phyloP scores from a whole-genome alignment of 495 filamentous ascomycete species.

The Penicillium psychrofluorescens region DNA sequence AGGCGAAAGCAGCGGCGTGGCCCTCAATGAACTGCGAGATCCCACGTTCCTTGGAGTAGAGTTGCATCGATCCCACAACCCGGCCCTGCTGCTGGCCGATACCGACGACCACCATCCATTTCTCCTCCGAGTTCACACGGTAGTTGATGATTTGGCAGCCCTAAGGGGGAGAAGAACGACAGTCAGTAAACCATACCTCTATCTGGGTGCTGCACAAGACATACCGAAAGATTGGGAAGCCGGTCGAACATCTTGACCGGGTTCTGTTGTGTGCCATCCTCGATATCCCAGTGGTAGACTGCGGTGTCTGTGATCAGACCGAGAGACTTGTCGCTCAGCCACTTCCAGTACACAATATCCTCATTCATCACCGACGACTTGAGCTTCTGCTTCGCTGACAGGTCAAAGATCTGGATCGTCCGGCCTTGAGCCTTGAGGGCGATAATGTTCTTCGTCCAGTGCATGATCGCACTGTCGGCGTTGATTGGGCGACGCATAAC shows the following conservation, averaged over 20 bases:
- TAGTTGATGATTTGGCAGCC: slow-evolving; percentile 99
- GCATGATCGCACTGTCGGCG: slow-evolving; percentile 99
- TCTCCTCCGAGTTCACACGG: slow-evolving; percentile 87
- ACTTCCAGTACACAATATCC: slow-evolving; percentile 98
- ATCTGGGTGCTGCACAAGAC: slow-evolving; percentile 17
- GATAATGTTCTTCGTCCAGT: slow-evolving; percentile 93
- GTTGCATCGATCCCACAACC: slow-evolving; percentile 91
- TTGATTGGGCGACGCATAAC: slow-evolving; percentile 92
- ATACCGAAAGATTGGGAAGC: slow-evolving; percentile 77
- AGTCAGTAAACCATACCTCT: slow-evolving; percentile 8
- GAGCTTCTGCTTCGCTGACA: slow-evolving; percentile 81
- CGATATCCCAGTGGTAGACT: slow-evolving; percentile 97
- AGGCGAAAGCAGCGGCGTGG: slow-evolving; percentile 92
- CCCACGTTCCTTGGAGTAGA: slow-evolving; percentile 90
- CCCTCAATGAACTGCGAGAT: slow-evolving; percentile 98
- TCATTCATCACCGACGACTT: slow-evolving; percentile 94
- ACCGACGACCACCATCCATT: slow-evolving; percentile 97
- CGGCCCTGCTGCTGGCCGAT: slow-evolving; percentile 90
- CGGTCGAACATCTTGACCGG: slow-evolving; percentile 90
- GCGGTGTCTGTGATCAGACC: slow-evolving; percentile 83
- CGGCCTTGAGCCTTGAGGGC: slow-evolving; percentile 86
- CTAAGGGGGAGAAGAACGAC: slow-evolving; percentile 31
- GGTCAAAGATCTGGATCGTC: slow-evolving; percentile 96
- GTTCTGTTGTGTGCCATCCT: slow-evolving; percentile 64
- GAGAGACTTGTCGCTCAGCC: slow-evolving; percentile 81